Evolutionary conservation across 352 stramenopile genomes (phyloP).

Genomic region (Globisporangium alternatum): DNA sequence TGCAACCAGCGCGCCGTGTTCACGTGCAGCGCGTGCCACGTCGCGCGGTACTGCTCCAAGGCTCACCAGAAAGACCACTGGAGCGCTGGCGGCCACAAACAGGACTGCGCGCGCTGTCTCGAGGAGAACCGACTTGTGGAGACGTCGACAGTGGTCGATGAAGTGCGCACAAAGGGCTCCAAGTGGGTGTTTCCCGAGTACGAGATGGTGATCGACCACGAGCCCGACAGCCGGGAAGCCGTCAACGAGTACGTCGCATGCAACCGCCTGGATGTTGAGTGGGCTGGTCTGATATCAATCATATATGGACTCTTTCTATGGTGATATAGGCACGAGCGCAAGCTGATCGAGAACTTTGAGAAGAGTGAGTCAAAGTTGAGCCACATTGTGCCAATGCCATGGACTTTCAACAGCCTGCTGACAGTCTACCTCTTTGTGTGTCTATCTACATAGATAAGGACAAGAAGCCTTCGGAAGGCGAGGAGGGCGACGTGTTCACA

Average conservation of each 20-base stretch:
- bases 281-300: not conserved
- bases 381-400: conserved; percentile 1
- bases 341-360: conserved; percentile 71
- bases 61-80: conserved; percentile 80
- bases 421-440: not conserved
- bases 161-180: conserved; percentile 46
- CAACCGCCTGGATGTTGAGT: too few species aligned
- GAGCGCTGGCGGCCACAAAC: conserved; percentile 62
- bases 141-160: conserved; percentile 24
- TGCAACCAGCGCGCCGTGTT: conserved; percentile 64
- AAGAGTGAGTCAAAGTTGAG: conserved; percentile 34
- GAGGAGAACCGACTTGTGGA: conserved; percentile 32
- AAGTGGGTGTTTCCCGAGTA: conserved; percentile 78
- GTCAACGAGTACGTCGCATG: conserved; percentile 48
- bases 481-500: conserved; percentile 52
- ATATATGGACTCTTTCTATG: conserved; percentile 4
- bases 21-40: conserved; percentile 68
- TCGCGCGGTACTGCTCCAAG: conserved; percentile 79
- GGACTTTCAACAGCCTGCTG: not conserved
- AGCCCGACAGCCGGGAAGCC: conserved; percentile 57
- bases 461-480: conserved; percentile 10
- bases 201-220: conserved; percentile 74
- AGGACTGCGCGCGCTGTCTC: conserved; percentile 45
- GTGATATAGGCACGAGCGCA: conserved; percentile 46
- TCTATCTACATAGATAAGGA: conserved; percentile 17